These are phyloP conservation scores for Poa annua DNA, from an alignment of 176 grass and related monocot species.

Conservation along the genomic window DNA sequence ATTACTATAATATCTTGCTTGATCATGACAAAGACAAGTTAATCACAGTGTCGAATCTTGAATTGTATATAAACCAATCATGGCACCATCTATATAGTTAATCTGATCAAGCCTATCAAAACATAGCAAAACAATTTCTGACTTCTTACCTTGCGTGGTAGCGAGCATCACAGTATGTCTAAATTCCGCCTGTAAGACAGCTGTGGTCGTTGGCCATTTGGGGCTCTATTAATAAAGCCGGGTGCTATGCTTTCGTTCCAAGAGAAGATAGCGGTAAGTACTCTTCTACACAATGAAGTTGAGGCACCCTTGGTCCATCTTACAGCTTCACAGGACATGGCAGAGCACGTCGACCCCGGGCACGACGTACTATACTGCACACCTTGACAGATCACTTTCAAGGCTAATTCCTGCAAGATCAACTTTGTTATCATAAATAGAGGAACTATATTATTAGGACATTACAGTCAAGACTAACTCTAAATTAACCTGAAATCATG, in stretches of 20 bases:
- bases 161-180: not conserved
- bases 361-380: not conserved
- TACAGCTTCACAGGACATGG: not conserved
- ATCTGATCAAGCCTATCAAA: conserved; percentile 16
- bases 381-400: not conserved
- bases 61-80: conserved; percentile 42
- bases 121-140: not conserved
- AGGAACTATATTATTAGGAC: not conserved
- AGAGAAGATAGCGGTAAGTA: not conserved
- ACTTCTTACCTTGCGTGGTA: not conserved
- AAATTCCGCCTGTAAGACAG: not conserved
- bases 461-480: not conserved
- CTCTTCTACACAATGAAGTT: not conserved
- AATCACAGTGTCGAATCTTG: conserved; percentile 31
- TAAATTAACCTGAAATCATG: not conserved
- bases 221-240: not conserved
- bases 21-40: conserved; percentile 28
- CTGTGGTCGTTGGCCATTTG: not conserved
- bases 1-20: not conserved
- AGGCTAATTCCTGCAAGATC: not conserved
- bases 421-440: not conserved
- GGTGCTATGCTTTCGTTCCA: not conserved
- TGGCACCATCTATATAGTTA: conserved; percentile 21
- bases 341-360: not conserved
- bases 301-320: not conserved